Conservation (phyloP, 768 basidiomycete species). For the Mycena indigotica region DNA sequence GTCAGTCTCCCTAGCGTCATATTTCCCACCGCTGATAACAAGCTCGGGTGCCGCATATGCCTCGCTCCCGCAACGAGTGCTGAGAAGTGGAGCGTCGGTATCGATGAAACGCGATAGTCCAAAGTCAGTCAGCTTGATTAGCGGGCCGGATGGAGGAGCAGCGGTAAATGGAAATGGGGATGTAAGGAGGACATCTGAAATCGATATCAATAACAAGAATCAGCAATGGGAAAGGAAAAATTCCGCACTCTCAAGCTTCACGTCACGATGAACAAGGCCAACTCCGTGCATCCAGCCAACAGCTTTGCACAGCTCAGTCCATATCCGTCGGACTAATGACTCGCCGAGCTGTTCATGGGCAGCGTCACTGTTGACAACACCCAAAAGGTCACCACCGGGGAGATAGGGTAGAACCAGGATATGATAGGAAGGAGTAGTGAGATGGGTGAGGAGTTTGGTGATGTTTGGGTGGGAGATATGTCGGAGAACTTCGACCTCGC, state of each 20-base stretch:
- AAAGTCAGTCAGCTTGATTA: slow-evolving; percentile 87
- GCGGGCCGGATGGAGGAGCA: slow-evolving; percentile 48
- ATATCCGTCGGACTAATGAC: slow-evolving; percentile 59
- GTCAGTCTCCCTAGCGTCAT: slow-evolving; percentile 85
- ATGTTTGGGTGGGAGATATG: slow-evolving; percentile 84
- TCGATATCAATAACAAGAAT: slow-evolving; percentile 1
- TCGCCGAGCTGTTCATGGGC: slow-evolving; percentile 43
- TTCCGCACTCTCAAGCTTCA: slow-evolving; percentile 85
- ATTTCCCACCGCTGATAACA: slow-evolving; percentile 53
- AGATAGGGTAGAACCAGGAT: slow-evolving; percentile 78
- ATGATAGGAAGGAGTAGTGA: slow-evolving; percentile 73
- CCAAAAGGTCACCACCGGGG: slow-evolving; percentile 80
- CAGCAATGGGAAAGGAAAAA: slow-evolving; percentile 6
- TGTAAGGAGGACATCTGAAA: slow-evolving; percentile 75
- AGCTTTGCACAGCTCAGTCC: slow-evolving; percentile 73
- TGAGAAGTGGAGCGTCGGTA: slow-evolving; percentile 58
- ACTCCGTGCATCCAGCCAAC: slow-evolving; percentile 89
- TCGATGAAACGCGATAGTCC: slow-evolving; percentile 87
- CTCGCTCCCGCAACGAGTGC: slow-evolving; percentile 85
- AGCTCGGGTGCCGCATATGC: slow-evolving; percentile 85
- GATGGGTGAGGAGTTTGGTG: slow-evolving; percentile 67
- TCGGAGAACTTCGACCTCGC: slow-evolving; percentile 85
- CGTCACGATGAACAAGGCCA: slow-evolving; percentile 85
- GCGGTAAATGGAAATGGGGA: slow-evolving; percentile 41
- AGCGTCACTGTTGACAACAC: slow-evolving; percentile 63